These are phyloP conservation scores for Saccharomyces mikatae DNA, from an alignment of 805 yeast species.

Conservation along the genomic window DNA sequence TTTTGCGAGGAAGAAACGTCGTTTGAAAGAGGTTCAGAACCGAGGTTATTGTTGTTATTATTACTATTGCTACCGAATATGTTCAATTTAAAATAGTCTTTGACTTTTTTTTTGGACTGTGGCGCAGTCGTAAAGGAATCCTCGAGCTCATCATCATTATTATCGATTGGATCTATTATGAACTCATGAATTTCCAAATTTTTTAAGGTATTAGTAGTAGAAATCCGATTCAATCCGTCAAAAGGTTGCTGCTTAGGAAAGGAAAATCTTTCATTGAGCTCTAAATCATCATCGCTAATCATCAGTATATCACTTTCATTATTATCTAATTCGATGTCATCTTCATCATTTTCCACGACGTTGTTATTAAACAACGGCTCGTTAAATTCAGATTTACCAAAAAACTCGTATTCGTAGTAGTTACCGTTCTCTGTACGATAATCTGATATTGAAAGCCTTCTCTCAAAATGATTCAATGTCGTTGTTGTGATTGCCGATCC, in stretches of 20 bases:
- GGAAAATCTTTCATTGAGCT: background rate
- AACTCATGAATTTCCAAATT: background rate
- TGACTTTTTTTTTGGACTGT: conserved; percentile 15
- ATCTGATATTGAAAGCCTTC: conserved; percentile 26
- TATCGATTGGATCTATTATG: background rate
- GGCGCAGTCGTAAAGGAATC: conserved; percentile 1
- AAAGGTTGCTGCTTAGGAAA: background rate
- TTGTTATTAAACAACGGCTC: background rate
- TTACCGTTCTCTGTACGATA: conserved; percentile 22
- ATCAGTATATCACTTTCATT: conserved; percentile 1
- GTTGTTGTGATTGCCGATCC: conserved; percentile 3
- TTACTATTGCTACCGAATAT: conserved; percentile 12
- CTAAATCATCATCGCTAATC: conserved; percentile 1
- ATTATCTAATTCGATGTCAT: conserved; percentile 5
- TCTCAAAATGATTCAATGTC: background rate
- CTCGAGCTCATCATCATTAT: background rate
- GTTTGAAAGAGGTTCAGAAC: background rate
- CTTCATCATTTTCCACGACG: conserved; percentile 5
- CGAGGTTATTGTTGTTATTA: conserved; percentile 3
- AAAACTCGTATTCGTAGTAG: conserved; percentile 27
- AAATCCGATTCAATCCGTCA: background rate
- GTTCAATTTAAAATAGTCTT: conserved; percentile 25
- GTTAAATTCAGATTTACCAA: conserved; percentile 9
- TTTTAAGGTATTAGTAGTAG: background rate
- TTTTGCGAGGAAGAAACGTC: conserved; percentile 6